Base-by-base conservation (phyloP, 441 rosid genomes). In the Corymbia citriodora region DNA sequence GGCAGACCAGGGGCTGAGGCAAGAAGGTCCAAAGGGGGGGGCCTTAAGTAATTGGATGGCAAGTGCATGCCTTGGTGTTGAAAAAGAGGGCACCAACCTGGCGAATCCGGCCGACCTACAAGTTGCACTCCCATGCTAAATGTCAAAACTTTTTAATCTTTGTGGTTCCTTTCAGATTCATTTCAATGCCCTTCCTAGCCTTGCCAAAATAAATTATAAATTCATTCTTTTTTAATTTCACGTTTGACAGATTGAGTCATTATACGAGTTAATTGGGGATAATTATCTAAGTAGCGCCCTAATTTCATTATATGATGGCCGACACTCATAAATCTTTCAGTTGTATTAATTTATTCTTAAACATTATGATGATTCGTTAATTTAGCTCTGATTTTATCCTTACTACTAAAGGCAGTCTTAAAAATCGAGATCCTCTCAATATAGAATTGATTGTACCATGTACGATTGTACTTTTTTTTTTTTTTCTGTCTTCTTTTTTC, bases 301-400 rank as follows among this genome's bases (percentile, higher is more conserved):
- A 25, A 25, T 14, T 3, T 25, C 11, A 59, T 59, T 59, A 0
- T 25, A 59, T 25, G n/a, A 10, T 0, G 0, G 65, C 7, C 3
- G 25, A 59, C 5, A 59, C 0, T 59, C 25, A 23, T 59, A 59
- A 59, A 25, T 25, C 10, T 59, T 59, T 59, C n/a, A 9, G 11
- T 59, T 59, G 0, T 59, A 40, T 40, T 5, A 40, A 40, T 40
- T 40, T 40, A 40, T 4, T 40, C 6, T 40, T 40, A 40, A 40
- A 40, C 6, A 40, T 40, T 40, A 40, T 40, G 45, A 40, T 40
- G 45, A 40, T 40, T 40, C 5, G 45, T 40, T 5, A 40, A 40
- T 40, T 40, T 40, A 40, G 45, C 6, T 1, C 1, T 40, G 5
- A 59, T 59, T 59, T 59, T 0, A 59, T 59, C n/a, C 25, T 59